Evolutionary conservation across 495 filamentous ascomycete species (phyloP), one percentile per base, ranked within the genome.

Genomic region (Trichoderma asperelloides): DNA sequence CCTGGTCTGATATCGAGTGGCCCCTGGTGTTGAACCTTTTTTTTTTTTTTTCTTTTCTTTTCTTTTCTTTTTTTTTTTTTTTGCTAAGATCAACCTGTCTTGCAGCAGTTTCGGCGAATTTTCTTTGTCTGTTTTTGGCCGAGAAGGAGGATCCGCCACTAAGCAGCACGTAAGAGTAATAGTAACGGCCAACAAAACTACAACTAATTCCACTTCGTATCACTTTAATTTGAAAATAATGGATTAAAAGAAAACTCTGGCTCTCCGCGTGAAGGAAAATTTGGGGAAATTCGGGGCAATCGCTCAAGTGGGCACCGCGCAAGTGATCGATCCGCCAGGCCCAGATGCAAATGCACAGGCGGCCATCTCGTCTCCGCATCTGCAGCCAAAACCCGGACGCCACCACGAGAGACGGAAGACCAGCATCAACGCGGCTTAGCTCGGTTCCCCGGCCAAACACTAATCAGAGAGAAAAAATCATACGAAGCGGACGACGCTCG

Each of bases 251-350:
- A 60, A 60, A 60, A 33, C 21, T 30, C n/a, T 21, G 55, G 27
- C 23, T 30, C 55, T 60, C 55, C 55, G 28, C 55, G 55, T 60
- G 55, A 37, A 37, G 55, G 23, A 25, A 47, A 60, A 60, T 60
- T 60, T 27, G 55, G 27, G 55, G 27, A 60, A 60, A 60, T 27
- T 30, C 25, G 55, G 55, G 33, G 55, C 25, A 60, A 13, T 25
- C 16, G 49, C 49, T 55, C 21, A 11, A 21, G 49, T 55, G 49
- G 49, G n/a, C n/a, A n/a, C n/a, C n/a, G n/a, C n/a, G n/a, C 4
- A 28, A 23, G 2, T 60, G 23, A 45, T 45, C 43, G 43, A 45
- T 45, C 12, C 2, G 18, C 43, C 2, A 45, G 30, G 30, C 30
- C 30, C 30, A 33, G 51, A 28, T 60, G 5, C 9, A 16, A 23